phyloP scores from a whole-genome alignment of 768 basidiomycete species.

The Tephrocybe sp. region DNA sequence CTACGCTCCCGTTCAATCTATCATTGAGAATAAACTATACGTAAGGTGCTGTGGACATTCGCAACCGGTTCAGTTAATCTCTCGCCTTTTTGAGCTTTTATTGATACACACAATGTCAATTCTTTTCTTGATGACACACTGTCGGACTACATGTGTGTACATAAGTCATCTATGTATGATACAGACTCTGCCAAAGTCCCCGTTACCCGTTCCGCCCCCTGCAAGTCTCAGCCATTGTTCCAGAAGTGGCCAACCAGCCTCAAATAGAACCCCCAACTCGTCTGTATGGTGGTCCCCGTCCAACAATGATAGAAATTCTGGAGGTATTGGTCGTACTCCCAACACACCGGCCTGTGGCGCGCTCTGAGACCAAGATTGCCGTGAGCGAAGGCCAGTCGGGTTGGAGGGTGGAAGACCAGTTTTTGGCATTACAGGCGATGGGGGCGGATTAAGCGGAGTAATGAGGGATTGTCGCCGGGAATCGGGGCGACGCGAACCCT shows the following conservation, averaged over 20 bases:
- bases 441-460: conserved; percentile 44
- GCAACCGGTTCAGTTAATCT: background rate
- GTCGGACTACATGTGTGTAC: no score
- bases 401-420: conserved; percentile 8
- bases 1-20: conserved; percentile 83
- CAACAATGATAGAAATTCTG: conserved; percentile 57
- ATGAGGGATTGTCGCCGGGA: conserved; percentile 42
- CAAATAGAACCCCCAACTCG: conserved; percentile 81
- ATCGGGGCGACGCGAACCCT: conserved; percentile 25
- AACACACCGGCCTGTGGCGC: conserved; percentile 20
- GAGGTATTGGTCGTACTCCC: conserved; percentile 43
- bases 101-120: conserved; percentile 1
- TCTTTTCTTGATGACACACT: no score
- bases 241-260: conserved; percentile 80
- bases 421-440: conserved; percentile 58
- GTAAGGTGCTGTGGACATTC: conserved; percentile 7
- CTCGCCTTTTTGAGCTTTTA: background rate
- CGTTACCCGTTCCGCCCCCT: conserved; percentile 62
- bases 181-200: conserved; percentile 72
- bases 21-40: conserved; percentile 63
- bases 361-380: conserved; percentile 14
- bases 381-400: conserved; percentile 13
- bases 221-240: conserved; percentile 67
- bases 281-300: conserved; percentile 94
- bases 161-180: conserved; percentile 68